Percentiles rank a stretch among this genome's conserved stretches.
phyloP scores from a whole-genome alignment of 306 rosid genomes.

The Alnus rubra region DNA sequence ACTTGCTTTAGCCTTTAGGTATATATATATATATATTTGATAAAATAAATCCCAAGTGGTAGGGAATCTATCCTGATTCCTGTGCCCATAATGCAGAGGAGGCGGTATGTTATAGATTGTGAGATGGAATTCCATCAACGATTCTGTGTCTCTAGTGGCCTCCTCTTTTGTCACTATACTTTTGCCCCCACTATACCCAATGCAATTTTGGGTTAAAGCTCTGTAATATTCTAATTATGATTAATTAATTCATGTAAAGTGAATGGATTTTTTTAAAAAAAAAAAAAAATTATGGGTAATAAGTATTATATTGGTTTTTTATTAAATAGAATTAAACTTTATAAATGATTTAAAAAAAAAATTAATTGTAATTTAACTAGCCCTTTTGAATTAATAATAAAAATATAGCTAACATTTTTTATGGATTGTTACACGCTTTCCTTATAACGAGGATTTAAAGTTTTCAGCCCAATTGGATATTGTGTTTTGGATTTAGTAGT shows the following conservation, averaged over 20 bases:
- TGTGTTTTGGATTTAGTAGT: background rate
- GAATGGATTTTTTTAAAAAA: no score
- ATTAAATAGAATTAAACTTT: no score
- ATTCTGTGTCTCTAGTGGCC: slow-evolving; percentile 8
- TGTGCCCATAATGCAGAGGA: background rate
- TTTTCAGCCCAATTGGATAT: background rate
- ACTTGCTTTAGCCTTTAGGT: background rate
- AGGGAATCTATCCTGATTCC: background rate
- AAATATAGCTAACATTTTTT: no score
- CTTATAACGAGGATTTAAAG: background rate
- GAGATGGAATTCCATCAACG: slow-evolving; percentile 36
- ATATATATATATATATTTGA: background rate
- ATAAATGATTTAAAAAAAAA: no score
- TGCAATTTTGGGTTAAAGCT: background rate
- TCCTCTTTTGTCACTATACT: background rate
- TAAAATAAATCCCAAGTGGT: background rate
- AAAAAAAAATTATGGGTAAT: no score
- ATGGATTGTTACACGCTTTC: background rate
- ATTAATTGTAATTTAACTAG: no score
- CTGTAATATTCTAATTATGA: no score
- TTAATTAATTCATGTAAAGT: no score
- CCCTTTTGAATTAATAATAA: no score
- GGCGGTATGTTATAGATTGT: slow-evolving; percentile 12
- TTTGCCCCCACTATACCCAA: background rate
- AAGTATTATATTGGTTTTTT: no score